Evolutionary conservation across 2,329 filamentous ascomycete species (phyloP).

Genomic region (Ophiostoma pallidulum): DNA sequence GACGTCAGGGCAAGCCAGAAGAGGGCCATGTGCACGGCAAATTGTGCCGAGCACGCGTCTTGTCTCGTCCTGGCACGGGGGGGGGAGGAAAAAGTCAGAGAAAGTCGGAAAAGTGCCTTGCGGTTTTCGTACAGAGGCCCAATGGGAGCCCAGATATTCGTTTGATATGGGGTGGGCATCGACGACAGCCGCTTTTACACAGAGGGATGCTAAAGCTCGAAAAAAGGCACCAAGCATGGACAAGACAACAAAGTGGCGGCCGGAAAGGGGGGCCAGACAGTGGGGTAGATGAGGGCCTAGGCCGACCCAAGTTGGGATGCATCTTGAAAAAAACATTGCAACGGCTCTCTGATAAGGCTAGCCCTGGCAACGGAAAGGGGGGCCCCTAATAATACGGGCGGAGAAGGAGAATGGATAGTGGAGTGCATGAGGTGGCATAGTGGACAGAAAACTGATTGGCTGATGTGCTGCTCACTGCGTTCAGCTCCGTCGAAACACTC

Average conservation of each 20-base stretch:
- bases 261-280: no score
- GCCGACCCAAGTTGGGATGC: background rate
- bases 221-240: no score
- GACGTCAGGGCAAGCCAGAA: no score
- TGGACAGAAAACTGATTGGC: constrained; percentile 3
- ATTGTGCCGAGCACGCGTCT: no score
- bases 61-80: no score
- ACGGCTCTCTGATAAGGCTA: background rate
- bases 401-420: background rate
- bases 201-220: no score
- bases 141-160: no score
- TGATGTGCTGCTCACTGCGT: background rate
- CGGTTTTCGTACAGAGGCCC: background rate
- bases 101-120: background rate
- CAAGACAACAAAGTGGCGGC: no score
- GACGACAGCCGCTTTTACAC: no score
- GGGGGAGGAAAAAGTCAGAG: no score
- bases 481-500: constrained; percentile 3
- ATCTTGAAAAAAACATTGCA: background rate
- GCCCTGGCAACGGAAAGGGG: background rate
- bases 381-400: background rate
- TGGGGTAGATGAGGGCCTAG: background rate
- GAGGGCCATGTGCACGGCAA: no score
- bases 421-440: background rate
- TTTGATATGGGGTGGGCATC: no score